Conservation (phyloP, 169 alveolate species). For the Cryptosporidium felis region DNA sequence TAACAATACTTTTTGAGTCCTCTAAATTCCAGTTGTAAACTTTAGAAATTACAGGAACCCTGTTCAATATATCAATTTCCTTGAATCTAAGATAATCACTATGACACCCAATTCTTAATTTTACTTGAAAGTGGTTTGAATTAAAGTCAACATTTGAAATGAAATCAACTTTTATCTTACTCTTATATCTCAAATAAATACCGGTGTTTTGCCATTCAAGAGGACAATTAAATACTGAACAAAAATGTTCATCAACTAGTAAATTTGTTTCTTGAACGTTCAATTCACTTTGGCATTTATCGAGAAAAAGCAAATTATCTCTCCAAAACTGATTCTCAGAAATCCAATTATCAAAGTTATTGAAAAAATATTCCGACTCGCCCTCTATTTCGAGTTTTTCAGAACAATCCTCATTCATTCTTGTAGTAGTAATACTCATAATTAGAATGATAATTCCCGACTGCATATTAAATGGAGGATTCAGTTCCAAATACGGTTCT, state of each 20-base stretch:
- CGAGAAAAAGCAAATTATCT: background rate
- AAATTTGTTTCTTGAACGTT: background rate
- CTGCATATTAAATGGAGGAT: constrained; percentile 40
- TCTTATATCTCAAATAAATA: background rate
- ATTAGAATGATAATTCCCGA: background rate
- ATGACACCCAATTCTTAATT: constrained; percentile 30
- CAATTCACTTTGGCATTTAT: background rate
- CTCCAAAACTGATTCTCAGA: constrained; percentile 12
- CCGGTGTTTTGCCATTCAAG: constrained; percentile 63
- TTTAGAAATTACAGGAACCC: constrained; percentile 34
- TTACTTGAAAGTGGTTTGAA: background rate
- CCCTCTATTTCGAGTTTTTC: background rate
- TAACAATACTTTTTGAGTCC: background rate
- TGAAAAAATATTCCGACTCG: background rate
- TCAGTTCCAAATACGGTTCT: background rate
- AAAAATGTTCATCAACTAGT: background rate
- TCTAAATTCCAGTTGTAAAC: constrained; percentile 14
- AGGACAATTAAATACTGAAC: constrained; percentile 1
- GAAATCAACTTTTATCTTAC: background rate
- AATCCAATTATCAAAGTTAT: constrained; percentile 51
- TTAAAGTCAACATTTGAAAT: background rate
- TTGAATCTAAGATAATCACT: constrained; percentile 20
- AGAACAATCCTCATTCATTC: background rate
- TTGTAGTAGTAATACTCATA: constrained; percentile 15
- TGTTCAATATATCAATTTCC: background rate